Conservation (phyloP, 768 basidiomycete genomes). For the Leccinum subtestaceum region DNA sequence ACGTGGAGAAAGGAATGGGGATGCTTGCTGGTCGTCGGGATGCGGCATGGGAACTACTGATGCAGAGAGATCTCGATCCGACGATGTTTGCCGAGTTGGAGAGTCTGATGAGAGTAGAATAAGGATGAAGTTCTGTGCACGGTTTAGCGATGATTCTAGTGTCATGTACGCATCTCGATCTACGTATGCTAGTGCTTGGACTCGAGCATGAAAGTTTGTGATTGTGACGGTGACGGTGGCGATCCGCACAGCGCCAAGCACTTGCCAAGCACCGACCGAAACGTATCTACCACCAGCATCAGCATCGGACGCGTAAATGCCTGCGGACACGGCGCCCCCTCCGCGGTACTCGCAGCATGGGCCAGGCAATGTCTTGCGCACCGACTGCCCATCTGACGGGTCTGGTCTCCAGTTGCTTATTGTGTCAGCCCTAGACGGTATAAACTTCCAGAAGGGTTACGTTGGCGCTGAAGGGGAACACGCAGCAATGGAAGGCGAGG, state of each 20-base stretch:
- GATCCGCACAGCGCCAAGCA: conserved; percentile 1
- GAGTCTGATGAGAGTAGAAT: conserved; percentile 70
- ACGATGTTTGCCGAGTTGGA: conserved; percentile 77
- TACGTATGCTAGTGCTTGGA: not conserved
- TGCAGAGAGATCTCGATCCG: conserved; percentile 70
- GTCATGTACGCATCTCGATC: conserved; percentile 3
- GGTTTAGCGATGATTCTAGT: conserved; percentile 7
- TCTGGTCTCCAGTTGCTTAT: conserved; percentile 66
- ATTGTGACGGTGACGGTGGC: conserved; percentile 7
- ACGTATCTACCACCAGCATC: conserved; percentile 7
- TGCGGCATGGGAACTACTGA: conserved; percentile 66
- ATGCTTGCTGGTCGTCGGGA: conserved; percentile 71
- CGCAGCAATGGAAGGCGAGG: conserved; percentile 83
- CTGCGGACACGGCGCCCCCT: conserved; percentile 49
- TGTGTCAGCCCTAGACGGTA: conserved; percentile 62
- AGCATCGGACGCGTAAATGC: conserved; percentile 13
- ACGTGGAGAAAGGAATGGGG: conserved; percentile 70
- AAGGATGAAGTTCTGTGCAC: conserved; percentile 14
- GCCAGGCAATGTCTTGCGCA: conserved; percentile 19
- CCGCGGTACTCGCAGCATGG: conserved; percentile 60
- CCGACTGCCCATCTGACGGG: conserved; percentile 18
- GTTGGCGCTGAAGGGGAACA: conserved; percentile 80
- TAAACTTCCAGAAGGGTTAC: conserved; percentile 84
- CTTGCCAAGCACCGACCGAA: not conserved
- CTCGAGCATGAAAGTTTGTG: not conserved